phyloP scores from a whole-genome alignment of 2,329 filamentous ascomycete genomes.

The Grosmannia huntii region DNA sequence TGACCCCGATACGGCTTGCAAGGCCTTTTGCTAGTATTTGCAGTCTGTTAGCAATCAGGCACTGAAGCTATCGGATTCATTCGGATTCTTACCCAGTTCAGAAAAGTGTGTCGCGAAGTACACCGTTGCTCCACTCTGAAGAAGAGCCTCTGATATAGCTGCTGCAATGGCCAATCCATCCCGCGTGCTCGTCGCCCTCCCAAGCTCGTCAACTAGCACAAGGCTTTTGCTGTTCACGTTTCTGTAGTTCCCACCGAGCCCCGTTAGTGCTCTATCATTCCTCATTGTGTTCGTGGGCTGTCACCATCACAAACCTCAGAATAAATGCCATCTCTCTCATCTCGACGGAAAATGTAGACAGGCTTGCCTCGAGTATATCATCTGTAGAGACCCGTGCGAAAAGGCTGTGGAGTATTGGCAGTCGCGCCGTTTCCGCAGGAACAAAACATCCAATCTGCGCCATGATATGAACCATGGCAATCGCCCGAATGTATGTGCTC shows the following conservation, averaged over 20 bases:
- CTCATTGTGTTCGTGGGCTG: background rate
- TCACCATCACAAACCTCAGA: slow-evolving; percentile 34
- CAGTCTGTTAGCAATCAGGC: background rate
- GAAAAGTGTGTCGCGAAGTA: slow-evolving; percentile 94
- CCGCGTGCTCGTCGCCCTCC: slow-evolving; percentile 75
- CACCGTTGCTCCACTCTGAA: slow-evolving; percentile 64
- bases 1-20: slow-evolving; percentile 60
- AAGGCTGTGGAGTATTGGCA: slow-evolving; percentile 68
- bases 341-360: slow-evolving; percentile 86
- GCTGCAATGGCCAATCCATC: slow-evolving; percentile 85
- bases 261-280: background rate
- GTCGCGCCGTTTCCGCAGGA: slow-evolving; percentile 69
- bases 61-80: background rate
- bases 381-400: slow-evolving; percentile 82
- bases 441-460: slow-evolving; percentile 87
- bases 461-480: slow-evolving; percentile 82
- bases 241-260: slow-evolving; percentile 18
- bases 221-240: slow-evolving; percentile 69
- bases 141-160: slow-evolving; percentile 76
- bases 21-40: slow-evolving; percentile 50
- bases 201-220: slow-evolving; percentile 82
- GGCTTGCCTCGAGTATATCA: slow-evolving; percentile 77
- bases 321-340: slow-evolving; percentile 97
- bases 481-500: slow-evolving; percentile 80
- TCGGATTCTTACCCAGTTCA: slow-evolving; percentile 43